Conservation (phyloP, 1,139 yeast species). For the Lodderomyces jiufengensis region DNA sequence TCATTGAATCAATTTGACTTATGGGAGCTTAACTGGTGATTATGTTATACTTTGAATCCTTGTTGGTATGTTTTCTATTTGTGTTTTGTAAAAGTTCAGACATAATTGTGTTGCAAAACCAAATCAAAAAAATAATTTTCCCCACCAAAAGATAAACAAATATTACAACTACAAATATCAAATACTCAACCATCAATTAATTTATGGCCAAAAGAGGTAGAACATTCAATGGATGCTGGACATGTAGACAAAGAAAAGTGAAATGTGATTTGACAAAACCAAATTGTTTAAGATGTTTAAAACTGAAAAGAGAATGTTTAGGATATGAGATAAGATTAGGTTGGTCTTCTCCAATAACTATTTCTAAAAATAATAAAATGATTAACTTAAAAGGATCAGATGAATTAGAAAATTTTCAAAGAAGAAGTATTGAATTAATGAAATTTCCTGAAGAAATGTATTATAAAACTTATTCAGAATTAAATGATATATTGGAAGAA, state of each 20-base stretch:
- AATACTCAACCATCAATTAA: neutral
- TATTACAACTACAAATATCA: no score
- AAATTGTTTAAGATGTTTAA: constrained; percentile 38
- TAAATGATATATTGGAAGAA: constrained; percentile 24
- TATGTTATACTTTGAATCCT: no score
- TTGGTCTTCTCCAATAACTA: constrained; percentile 37
- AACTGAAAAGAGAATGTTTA: constrained; percentile 37
- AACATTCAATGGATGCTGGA: constrained; percentile 52
- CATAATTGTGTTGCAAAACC: no score
- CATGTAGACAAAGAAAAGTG: constrained; percentile 48
- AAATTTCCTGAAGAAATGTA: constrained; percentile 30
- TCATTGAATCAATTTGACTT: constrained; percentile 1
- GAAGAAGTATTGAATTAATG: constrained; percentile 37
- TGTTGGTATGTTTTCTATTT: no score
- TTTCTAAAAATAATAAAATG: constrained; percentile 15
- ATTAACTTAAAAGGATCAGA: constrained; percentile 12
- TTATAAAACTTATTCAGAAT: constrained; percentile 31
- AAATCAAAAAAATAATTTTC: no score
- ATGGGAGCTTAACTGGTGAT: no score
- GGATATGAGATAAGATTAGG: constrained; percentile 41
- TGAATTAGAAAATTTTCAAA: constrained; percentile 26
- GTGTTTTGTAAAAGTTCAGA: no score
- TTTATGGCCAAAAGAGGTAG: constrained; percentile 30
- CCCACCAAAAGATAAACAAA: no score
- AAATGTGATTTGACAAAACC: constrained; percentile 48